These are phyloP conservation scores for Nicotiana undulata DNA, from an alignment of 257 asterid genomes.

Conservation along the genomic window DNA sequence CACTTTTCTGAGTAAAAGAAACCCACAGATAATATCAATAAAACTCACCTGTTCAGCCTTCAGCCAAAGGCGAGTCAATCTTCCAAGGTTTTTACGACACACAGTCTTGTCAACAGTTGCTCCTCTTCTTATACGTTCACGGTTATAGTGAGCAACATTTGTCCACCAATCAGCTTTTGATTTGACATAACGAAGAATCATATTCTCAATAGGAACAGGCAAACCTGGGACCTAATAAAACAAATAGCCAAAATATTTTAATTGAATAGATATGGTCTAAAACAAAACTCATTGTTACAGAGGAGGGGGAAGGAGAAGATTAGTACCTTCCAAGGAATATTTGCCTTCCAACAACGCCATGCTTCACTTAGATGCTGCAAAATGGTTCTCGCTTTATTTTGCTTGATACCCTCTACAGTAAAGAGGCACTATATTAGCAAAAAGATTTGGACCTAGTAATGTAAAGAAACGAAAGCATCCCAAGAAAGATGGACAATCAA, in stretches of 20 bases:
- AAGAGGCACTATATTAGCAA: constrained; percentile 5
- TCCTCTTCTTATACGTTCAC: constrained; percentile 98
- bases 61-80: constrained; percentile 98
- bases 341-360: constrained; percentile 99
- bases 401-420: constrained; percentile 88
- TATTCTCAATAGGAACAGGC: constrained; percentile 98
- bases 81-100: constrained; percentile 96
- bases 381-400: constrained; percentile 92
- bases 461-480: background rate
- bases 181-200: constrained; percentile 98
- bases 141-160: constrained; percentile 96
- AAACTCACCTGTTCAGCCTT: constrained; percentile 84
- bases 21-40: background rate
- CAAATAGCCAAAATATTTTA: background rate
- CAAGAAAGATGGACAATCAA: background rate
- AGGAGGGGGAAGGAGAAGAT: background rate
- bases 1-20: background rate
- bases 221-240: constrained; percentile 70
- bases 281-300: background rate
- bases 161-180: constrained; percentile 99
- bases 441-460: background rate
- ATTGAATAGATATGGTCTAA: background rate
- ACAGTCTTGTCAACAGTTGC: constrained; percentile 99
- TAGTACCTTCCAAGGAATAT: constrained; percentile 94
- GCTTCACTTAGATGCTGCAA: constrained; percentile 99